Evolutionary conservation across 2,329 filamentous ascomycete genomes (phyloP).

Genomic region (Verticillium dahliae): DNA sequence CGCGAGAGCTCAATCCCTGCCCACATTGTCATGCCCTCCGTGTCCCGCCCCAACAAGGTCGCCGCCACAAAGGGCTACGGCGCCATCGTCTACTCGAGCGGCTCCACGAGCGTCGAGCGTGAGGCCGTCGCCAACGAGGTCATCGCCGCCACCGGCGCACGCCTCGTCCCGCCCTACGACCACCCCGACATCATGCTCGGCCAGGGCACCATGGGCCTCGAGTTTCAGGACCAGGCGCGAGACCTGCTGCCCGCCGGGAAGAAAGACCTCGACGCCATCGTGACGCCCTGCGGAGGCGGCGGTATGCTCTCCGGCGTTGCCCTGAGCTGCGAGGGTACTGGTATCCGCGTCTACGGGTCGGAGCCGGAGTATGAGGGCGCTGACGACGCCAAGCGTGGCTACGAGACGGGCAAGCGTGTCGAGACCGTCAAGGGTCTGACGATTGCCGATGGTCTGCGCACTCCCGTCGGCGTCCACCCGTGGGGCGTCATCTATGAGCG

Average conservation of each 20-base stretch:
- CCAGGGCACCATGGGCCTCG: conserved; percentile 83
- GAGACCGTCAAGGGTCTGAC: conserved; percentile 67
- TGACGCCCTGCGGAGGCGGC: conserved; percentile 81
- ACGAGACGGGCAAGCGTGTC: conserved; percentile 58
- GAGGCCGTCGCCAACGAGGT: conserved; percentile 70
- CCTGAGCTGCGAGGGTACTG: conserved; percentile 65
- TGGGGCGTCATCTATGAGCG: conserved; percentile 72
- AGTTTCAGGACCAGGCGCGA: conserved; percentile 68
- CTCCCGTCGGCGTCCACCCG: conserved; percentile 68
- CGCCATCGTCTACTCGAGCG: conserved; percentile 73
- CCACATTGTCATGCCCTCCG: conserved; percentile 88
- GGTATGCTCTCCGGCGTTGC: conserved; percentile 82
- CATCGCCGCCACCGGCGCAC: conserved; percentile 64
- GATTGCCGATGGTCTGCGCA: conserved; percentile 82
- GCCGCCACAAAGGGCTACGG: conserved; percentile 74
- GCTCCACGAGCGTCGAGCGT: conserved; percentile 72
- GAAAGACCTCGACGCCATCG: conserved; percentile 58
- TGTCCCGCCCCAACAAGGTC: conserved; percentile 80
- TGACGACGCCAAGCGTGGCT: conserved; percentile 72
- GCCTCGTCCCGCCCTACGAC: conserved; percentile 84
- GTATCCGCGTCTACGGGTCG: conserved; percentile 74
- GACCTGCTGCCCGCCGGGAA: conserved; percentile 35
- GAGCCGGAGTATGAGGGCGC: conserved; percentile 79
- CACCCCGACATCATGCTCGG: conserved; percentile 88
- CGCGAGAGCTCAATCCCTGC: conserved; percentile 66